Percentiles rank a stretch among this genome's conserved stretches.
phyloP scores from a whole-genome alignment of 257 asterid species.

The Solanum clarkiae region DNA sequence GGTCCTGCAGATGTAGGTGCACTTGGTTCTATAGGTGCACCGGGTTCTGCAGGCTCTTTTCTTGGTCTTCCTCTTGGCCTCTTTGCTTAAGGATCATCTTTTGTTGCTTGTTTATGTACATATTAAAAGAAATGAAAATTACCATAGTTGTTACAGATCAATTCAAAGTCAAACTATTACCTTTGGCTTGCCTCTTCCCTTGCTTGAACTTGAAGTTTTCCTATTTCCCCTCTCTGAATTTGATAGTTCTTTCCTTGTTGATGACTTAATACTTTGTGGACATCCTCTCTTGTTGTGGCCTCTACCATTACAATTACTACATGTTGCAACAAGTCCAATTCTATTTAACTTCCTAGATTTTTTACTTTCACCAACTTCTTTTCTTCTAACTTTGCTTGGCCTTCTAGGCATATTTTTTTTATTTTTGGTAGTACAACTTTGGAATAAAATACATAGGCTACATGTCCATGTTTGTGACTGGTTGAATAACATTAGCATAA shows the following conservation, averaged over 20 bases:
- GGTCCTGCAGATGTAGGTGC: not conserved
- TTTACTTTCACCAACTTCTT: not conserved
- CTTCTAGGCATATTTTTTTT: too few relatives aligned
- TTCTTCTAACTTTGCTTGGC: not conserved
- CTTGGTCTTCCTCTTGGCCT: too few relatives aligned
- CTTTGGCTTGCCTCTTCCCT: not conserved
- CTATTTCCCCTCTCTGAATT: too few relatives aligned
- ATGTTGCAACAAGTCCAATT: not conserved
- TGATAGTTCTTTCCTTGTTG: not conserved
- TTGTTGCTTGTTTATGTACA: too few relatives aligned
- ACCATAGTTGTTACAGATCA: too few relatives aligned
- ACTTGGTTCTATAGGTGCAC: too few relatives aligned
- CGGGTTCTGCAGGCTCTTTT: too few relatives aligned
- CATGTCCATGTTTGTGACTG: too few relatives aligned
- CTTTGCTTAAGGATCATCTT: too few relatives aligned
- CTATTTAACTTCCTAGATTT: not conserved
- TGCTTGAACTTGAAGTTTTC: not conserved
- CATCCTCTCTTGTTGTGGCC: not conserved
- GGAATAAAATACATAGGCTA: not conserved
- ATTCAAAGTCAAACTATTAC: too few relatives aligned
- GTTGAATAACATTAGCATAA: too few relatives aligned
- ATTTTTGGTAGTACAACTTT: not conserved
- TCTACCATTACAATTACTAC: not conserved
- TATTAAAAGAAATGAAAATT: too few relatives aligned
- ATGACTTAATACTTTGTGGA: not conserved